A percentile compares a stretch with the other conserved stretches of the same genome.
Conservation (phyloP, 441 rosid species). For the Populus trichocarpa region DNA sequence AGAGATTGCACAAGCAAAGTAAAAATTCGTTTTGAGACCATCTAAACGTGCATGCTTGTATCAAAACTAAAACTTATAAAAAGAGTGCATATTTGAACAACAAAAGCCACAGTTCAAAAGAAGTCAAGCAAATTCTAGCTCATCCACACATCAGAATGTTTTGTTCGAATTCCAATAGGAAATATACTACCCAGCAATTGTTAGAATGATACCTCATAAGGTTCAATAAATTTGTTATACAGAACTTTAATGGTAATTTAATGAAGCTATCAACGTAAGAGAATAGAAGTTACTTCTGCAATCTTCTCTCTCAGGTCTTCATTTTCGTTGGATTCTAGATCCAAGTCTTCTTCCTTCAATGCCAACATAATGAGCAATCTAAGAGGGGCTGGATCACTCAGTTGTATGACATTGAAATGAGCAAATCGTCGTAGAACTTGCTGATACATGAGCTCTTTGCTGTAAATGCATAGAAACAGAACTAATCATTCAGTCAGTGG, state of each 20-base stretch:
- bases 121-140: not conserved
- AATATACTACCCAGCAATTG: not conserved
- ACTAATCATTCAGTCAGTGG: not conserved
- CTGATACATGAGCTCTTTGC: constrained; percentile 98
- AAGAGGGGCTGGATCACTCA: constrained; percentile 78
- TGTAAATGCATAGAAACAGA: constrained; percentile 36
- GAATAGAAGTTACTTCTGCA: constrained; percentile 58
- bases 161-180: not conserved
- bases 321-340: constrained; percentile 49
- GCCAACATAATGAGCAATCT: constrained; percentile 75
- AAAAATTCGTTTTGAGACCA: not conserved
- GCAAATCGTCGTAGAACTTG: constrained; percentile 83
- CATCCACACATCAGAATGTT: not conserved
- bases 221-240: not conserved
- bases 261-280: constrained; percentile 5
- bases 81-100: not conserved
- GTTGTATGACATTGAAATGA: constrained; percentile 82
- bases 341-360: constrained; percentile 81
- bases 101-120: not conserved
- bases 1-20: not conserved
- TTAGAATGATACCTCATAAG: not conserved
- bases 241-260: not conserved
- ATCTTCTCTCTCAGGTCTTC: constrained; percentile 79
- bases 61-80: not conserved
- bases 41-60: not conserved